phyloP scores from a whole-genome alignment of 2,329 filamentous ascomycete species.

The Ophiostoma perfectum region DNA sequence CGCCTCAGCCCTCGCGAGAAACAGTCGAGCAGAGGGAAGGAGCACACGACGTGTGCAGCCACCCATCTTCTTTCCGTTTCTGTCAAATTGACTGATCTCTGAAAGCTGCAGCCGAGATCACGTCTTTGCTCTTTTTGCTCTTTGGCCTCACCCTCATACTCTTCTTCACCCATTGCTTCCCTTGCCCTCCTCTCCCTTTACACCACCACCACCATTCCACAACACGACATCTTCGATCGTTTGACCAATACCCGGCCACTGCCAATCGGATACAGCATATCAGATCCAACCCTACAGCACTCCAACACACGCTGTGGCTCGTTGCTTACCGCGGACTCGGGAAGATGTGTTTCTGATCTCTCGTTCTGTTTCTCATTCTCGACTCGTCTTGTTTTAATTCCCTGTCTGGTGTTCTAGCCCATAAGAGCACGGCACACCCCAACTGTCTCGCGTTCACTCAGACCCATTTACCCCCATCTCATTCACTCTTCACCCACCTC shows the following conservation, averaged over 20 bases:
- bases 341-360: neutral
- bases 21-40: neutral
- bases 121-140: neutral
- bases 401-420: neutral
- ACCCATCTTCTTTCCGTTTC: neutral
- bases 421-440: slow-evolving; percentile 2
- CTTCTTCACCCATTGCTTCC: neutral
- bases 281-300: neutral
- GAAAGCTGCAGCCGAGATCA: neutral
- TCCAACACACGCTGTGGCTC: neutral
- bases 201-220: neutral
- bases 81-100: neutral
- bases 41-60: neutral
- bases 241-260: neutral
- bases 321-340: neutral
- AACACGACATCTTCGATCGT: neutral
- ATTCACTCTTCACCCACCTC: neutral
- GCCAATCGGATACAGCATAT: slow-evolving; percentile 2
- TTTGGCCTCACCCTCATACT: neutral
- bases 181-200: neutral
- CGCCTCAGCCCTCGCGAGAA: neutral
- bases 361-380: slow-evolving; percentile 3
- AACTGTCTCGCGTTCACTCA: neutral
- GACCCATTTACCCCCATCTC: neutral
- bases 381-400: neutral